phyloP scores from a whole-genome alignment of 2,329 filamentous ascomycete genomes.

The Xylaria polymorpha region DNA sequence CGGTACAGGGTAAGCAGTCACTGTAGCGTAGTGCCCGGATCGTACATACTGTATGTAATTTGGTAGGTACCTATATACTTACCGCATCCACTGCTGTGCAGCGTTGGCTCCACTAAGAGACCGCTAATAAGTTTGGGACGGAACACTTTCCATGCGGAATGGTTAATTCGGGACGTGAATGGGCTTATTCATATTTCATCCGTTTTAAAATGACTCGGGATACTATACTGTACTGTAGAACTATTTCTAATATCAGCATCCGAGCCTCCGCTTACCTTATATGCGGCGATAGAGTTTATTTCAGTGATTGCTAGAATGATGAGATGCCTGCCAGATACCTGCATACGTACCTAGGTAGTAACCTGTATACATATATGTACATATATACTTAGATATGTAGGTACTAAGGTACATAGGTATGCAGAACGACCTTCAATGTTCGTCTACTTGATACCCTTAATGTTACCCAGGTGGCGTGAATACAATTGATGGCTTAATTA shows the following conservation, averaged over 20 bases:
- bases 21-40: not conserved
- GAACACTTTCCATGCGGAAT: conserved; percentile 13
- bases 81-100: conserved; percentile 18
- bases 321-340: not conserved
- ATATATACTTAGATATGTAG: too few relatives aligned
- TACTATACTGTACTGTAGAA: too few relatives aligned
- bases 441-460: not conserved
- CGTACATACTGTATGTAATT: too few relatives aligned
- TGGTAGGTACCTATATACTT: not conserved
- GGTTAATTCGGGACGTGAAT: not conserved
- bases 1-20: conserved; percentile 6
- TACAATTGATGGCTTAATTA: not conserved
- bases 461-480: not conserved
- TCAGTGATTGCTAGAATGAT: not conserved
- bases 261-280: not conserved
- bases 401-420: too few relatives aligned
- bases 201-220: not conserved
- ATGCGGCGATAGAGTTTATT: not conserved
- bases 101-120: conserved; percentile 33
- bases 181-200: conserved; percentile 4
- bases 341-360: not conserved
- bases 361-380: too few relatives aligned
- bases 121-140: conserved; percentile 1
- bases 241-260: not conserved
- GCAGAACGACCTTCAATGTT: too few relatives aligned